Evolutionary conservation across 495 filamentous ascomycete genomes (phyloP), one percentile per base, ranked within the genome.

Genomic region (Neurospora africana): DNA sequence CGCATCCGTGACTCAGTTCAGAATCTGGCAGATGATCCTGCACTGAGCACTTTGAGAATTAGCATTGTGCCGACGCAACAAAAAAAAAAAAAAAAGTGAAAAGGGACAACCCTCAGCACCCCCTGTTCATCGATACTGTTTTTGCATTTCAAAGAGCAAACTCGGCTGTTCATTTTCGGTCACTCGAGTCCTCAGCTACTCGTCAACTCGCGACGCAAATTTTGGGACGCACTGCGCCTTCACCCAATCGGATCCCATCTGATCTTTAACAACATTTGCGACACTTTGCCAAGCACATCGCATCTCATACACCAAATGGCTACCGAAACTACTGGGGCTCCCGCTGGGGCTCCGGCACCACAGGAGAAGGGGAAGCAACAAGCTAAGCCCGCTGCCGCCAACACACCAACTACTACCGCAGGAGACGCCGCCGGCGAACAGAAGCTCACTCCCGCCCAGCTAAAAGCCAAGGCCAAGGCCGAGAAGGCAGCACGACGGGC

Each of bases 401-500:
- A 69, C 2, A 65, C 73, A 8, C 47, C 73, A 17, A 47, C 70
- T 37, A 65, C 70, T 37, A n/a, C 74, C 11, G 33, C 41, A 67
- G 69, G 41, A 36, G 44, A 37, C 10, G 33, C 73, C 0, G 69
- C 74, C 30, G 73, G 67, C 61, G 15, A 74, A 47, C 73, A 80
- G 69, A 81, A 92, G 71, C 84, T 88, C 69, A 88, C 89, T 1
- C 84, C 85, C 13, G 90, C 89, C 8, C 91, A 94, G 77, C 76
- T 93, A 76, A 95, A 95, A 77, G 91, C 91, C 69, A 86, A 87
- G 79, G 88, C 89, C 69, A 93, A 95, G 78, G 92, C 89, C 13
- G 92, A 95, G 75, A 94, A 94, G 78, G 87, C 87, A 68, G 91
- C 91, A 38, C 85, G 90, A 72, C 86, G 93, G 77, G 91, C 88